Evolutionary conservation across 2,329 filamentous ascomycete genomes (phyloP), one percentile per base, ranked within the genome.

Genomic region (Arthrobotrys entomopaga): DNA sequence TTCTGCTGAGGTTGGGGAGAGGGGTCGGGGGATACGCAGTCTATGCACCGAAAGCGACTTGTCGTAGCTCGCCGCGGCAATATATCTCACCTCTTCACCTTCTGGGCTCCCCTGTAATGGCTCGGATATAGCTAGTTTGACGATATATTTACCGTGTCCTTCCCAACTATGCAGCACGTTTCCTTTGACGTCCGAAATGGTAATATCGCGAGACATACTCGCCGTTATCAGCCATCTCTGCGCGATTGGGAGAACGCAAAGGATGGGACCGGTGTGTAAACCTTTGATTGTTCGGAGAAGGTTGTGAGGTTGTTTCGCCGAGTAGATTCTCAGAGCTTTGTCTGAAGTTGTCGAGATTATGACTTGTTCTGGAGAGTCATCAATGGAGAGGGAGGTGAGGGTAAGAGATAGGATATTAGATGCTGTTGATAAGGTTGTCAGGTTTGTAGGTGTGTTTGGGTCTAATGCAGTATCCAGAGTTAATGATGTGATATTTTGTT

Each of bases 281-380:
- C 63, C 48, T 24, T 49, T 48, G 52, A 74, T 40, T 13, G 71
- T 72, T 42, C 59, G 60, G 16, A 79, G 34, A 54, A 77, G 72
- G 15, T 42, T 16, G 52, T 76, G 49, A 11, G 73, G 63, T 49
- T 60, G 38, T 34, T 48, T 58, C n/a, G 71, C 67, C 8, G 42
- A 48, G 78, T 85, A 84, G 38, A 84, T 80, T 78, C 85, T 83
- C 0, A 86, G 81, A 40, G 82, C 81, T 78, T 84, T 85, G 46
- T 78, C 78, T 20, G 80, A 79, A 50, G 82, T 79, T 1, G 82
- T 77, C 20, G 76, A 60, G 34, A 78, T 77, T 22, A 78, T 61
- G 56, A 76, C 70, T 11, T 57, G 43, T 24, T 70, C 58, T 1
- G 46, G 43, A 5, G 24, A n/a, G 19, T 40, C n/a, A 5, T 52